These are phyloP conservation scores for Dendrobium nobile DNA, from an alignment of 106 monocot species.

Conservation along the genomic window DNA sequence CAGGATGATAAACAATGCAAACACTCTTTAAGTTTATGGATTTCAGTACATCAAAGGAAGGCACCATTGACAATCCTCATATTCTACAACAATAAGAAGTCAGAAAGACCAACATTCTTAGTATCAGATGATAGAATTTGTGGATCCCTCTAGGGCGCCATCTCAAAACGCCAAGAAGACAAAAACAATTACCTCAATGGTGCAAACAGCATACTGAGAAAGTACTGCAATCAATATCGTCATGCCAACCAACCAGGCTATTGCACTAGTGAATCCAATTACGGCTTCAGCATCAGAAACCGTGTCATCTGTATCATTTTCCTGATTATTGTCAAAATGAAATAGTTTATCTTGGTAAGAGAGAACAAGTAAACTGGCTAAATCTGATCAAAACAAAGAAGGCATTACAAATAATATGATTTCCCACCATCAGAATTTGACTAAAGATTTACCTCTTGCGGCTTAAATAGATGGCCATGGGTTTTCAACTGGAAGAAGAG, in stretches of 20 bases:
- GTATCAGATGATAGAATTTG: no score
- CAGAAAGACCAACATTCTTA: no score
- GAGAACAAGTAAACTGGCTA: not conserved
- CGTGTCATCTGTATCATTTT: conserved; percentile 1
- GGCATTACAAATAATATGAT: not conserved
- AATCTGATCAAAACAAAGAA: not conserved
- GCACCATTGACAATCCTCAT: no score
- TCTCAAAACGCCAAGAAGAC: no score
- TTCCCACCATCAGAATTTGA: not conserved
- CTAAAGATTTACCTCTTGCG: conserved; percentile 15
- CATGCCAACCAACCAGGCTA: conserved; percentile 45
- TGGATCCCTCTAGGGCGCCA: no score
- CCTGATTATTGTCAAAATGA: not conserved
- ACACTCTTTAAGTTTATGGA: no score
- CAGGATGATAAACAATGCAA: no score
- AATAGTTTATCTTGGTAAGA: not conserved
- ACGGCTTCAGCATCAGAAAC: conserved; percentile 8
- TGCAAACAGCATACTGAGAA: conserved; percentile 47
- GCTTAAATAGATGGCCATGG: conserved; percentile 39
- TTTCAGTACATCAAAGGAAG: no score
- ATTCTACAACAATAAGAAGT: no score
- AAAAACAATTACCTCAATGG: conserved; percentile 37
- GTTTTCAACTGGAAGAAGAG: conserved; percentile 60
- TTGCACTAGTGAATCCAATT: conserved; percentile 42
- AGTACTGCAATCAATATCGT: conserved; percentile 41